A percentile compares a stretch with the other conserved stretches of the same genome.
Evolutionary conservation across 106 monocot species (phyloP).

Genomic region (Xerophyta viscosa): DNA sequence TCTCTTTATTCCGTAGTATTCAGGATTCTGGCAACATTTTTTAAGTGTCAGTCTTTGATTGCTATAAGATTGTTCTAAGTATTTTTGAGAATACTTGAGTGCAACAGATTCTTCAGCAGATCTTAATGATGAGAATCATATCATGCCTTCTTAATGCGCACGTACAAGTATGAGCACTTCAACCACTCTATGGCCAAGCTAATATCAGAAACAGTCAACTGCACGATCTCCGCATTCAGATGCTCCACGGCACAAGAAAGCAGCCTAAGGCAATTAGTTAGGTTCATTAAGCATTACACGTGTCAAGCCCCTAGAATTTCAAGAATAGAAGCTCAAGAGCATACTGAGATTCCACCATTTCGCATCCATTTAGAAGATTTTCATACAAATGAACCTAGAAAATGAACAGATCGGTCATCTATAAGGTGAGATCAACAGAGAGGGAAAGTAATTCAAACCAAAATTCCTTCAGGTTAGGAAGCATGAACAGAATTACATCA

Average conservation of each 20-base stretch:
- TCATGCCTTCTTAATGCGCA: slow-evolving; percentile 86
- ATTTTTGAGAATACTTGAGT: too few relatives aligned
- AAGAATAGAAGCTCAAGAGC: slow-evolving; percentile 11
- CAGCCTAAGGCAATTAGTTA: slow-evolving; percentile 30
- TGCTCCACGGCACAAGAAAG: slow-evolving; percentile 83
- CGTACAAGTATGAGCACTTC: slow-evolving; percentile 89
- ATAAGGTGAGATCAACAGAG: too few relatives aligned
- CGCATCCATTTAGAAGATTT: slow-evolving; percentile 93
- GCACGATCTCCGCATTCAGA: slow-evolving; percentile 90
- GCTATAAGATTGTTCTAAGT: too few relatives aligned
- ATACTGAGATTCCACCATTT: slow-evolving; percentile 99
- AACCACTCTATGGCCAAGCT: slow-evolving; percentile 93
- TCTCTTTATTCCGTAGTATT: slow-evolving; percentile 84
- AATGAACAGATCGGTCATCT: too few relatives aligned
- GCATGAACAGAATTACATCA: too few relatives aligned
- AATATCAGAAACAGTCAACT: slow-evolving; percentile 82
- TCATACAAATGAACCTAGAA: slow-evolving; percentile 90
- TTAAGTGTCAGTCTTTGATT: slow-evolving; percentile 1
- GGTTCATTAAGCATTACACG: neutral
- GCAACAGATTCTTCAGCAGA: too few relatives aligned
- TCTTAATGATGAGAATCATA: too few relatives aligned
- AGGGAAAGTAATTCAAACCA: too few relatives aligned
- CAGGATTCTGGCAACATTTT: slow-evolving; percentile 59
- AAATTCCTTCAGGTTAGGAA: too few relatives aligned
- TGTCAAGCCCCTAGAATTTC: neutral